Base-by-base conservation (phyloP, 768 basidiomycete species). In the Suillus discolor region DNA sequence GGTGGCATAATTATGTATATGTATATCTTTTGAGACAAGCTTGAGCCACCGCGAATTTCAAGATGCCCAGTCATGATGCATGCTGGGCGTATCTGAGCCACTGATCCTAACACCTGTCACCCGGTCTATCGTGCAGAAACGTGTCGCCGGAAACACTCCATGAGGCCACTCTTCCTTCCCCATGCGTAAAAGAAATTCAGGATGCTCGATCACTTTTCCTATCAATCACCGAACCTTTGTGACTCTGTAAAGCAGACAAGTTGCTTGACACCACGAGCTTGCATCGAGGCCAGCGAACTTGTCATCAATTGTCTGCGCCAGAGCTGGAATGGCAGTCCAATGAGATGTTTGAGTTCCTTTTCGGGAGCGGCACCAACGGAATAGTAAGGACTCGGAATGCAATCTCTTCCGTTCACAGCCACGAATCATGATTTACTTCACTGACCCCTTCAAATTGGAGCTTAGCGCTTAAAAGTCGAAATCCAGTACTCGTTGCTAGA, bases 81-180 rank as follows among this genome's bases (percentile, higher is more conserved):
- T 18, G 15, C 16, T 45, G 20, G 36, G 11, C 20, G 18, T 28
- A 16, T 25, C 28, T 55, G 31, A 55, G 54, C 54, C 36, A 36
- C 36, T 13, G 20, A 36, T 6, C 12, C 12, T 36, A 12, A 34
- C 18, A 53, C 31, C 4, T 11, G 36, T 38, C 36, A 38, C 51
- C 16, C 23, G 28, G 6, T 54, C 53, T 9, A 31, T 54, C 18
- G n/a, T 13, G 31, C 11, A 55, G 34, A 34, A 34, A 55, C 20
- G 54, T 55, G 54, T 6, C 12, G 6, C 54, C 6, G 6, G n/a
- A 55, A 55, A 13, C 31, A n/a, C 34, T 20, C 34, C 54, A 55
- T 34, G 54, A 55, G 54, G 54, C 54, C 20, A 36, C 20, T 55
- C 20, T 34, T 55, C 54, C 54, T 55, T 55, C 54, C 54, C 54